Evolutionary conservation across 129 eudicot genomes (phyloP), one percentile per base, ranked within the genome.

Genomic region (Gnaphalium uliginosum): DNA sequence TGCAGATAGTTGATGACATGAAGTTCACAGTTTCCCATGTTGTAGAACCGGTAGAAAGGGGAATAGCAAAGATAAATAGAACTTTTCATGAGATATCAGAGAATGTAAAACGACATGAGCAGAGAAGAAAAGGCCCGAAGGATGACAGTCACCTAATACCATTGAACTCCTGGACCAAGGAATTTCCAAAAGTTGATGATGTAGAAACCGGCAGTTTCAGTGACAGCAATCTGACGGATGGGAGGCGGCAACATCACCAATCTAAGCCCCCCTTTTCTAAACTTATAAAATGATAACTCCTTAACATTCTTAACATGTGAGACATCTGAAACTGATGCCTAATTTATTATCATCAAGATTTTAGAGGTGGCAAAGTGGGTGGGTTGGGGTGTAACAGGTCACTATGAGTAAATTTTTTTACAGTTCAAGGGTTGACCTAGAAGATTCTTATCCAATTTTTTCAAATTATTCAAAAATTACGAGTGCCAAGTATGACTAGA

Each of bases 41-140:
- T n/a, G 96, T 90, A 39, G 98, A 93, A 54, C 98, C 98, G 8
- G 98, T 93, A 22, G 98, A 93, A 73, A 78, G 98, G 82, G 96
- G 96, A 57, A 26, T 93, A 64, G 89, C 96, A 25, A 90, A 78
- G 77, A 86, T 93, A 71, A 93, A 93, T 37, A 87, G 57, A 77
- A 93, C 95, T 26, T 83, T 93, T 81, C 98, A 90, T n/a, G 87
- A 93, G 79, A 88, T 93, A 83, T 93, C 98, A 27, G 97, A 93
- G 79, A 88, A 90, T 69, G 89, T 93, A 69, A 93, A 78, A 77
- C 82, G 87, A 51, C 79, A 76, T 0, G 96, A 91, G 78, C 85
- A 88, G 71, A 83, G 77, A 61, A 88, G 77, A 76, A 92, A 76
- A 86, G 87, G 78, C 19, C 82, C 92, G 0, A 93, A 93, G 75